Percentiles rank a stretch among this genome's conserved stretches.
Conservation (phyloP, 345 rosid genomes). For the Angophora floribunda region DNA sequence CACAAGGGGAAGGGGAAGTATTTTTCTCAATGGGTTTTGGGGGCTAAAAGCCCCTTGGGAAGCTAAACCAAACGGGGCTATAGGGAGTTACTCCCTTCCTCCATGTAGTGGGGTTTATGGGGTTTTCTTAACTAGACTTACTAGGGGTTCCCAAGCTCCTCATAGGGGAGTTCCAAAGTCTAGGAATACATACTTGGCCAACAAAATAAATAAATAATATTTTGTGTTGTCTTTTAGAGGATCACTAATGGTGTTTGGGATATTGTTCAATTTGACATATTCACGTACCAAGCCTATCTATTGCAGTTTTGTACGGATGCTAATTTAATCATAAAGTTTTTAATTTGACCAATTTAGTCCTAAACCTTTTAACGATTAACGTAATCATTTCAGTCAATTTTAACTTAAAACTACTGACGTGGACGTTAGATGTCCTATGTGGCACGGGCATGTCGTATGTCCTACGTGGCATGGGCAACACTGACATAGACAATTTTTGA, state of each 20-base stretch:
- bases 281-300: background rate
- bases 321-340: background rate
- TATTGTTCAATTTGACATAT: background rate
- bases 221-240: background rate
- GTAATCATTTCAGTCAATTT: background rate
- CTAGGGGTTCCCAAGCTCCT: too few species aligned
- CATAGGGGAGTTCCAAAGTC: too few species aligned
- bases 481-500: background rate
- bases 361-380: background rate
- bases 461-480: fast-evolving
- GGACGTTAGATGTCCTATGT: fast-evolving
- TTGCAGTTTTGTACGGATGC: background rate
- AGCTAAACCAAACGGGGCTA: too few species aligned
- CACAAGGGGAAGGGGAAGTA: too few species aligned
- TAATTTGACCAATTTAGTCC: background rate
- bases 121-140: too few species aligned
- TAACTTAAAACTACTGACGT: fast-evolving
- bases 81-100: too few species aligned
- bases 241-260: background rate
- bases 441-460: fast-evolving
- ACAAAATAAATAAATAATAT: too few species aligned
- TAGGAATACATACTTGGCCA: too few species aligned
- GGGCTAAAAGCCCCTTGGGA: too few species aligned
- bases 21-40: too few species aligned
- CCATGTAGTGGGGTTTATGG: too few species aligned